phyloP scores from a whole-genome alignment of 768 basidiomycete species.

The Roridomyces roridus region DNA sequence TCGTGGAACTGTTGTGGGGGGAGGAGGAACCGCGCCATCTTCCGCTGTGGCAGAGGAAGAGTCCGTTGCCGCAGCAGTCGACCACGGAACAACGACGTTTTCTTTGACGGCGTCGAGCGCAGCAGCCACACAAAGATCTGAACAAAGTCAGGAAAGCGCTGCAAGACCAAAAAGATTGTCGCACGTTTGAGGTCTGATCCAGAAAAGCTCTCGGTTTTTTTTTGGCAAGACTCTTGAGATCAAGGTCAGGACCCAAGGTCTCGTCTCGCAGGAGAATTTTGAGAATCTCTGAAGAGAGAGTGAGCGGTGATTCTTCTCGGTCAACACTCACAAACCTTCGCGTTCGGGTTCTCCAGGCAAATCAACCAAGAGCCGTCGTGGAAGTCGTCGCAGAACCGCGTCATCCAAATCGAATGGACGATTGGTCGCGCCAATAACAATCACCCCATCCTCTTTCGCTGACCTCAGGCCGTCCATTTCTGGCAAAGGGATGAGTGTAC shows the following conservation, averaged over 20 bases:
- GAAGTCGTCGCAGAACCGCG: conserved; percentile 88
- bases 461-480: conserved; percentile 95
- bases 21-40: conserved; percentile 16
- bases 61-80: conserved; percentile 27
- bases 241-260: conserved; percentile 65
- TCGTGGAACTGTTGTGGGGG: conserved; percentile 17
- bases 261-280: conserved; percentile 89
- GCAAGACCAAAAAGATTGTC: conserved; percentile 37
- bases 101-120: conserved; percentile 94
- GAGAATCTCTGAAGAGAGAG: conserved; percentile 69
- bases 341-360: conserved; percentile 87
- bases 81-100: conserved; percentile 81
- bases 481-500: background rate
- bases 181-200: conserved; percentile 97
- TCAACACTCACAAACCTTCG: conserved; percentile 60
- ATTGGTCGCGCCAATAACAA: conserved; percentile 95
- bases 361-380: conserved; percentile 86
- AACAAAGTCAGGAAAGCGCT: conserved; percentile 5
- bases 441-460: conserved; percentile 78
- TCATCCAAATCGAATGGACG: conserved; percentile 91
- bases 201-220: conserved; percentile 85
- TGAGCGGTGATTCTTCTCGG: conserved; percentile 5
- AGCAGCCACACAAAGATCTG: conserved; percentile 92
- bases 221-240: conserved; percentile 63
- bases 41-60: background rate